These are phyloP conservation scores for Yueomyces sp. DNA, from an alignment of 805 yeast species.

Conservation along the genomic window DNA sequence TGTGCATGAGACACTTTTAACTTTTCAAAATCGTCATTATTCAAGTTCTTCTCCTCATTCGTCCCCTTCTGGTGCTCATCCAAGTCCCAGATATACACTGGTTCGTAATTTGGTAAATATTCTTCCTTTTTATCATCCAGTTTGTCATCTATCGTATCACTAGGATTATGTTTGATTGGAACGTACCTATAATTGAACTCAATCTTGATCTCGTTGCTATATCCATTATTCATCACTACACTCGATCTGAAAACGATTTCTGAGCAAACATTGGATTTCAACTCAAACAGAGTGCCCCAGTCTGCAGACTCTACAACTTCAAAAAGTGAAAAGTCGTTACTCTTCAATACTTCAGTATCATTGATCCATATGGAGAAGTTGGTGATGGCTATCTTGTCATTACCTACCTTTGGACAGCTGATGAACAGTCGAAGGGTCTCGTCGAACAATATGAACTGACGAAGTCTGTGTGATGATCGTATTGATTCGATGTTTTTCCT, in stretches of 20 bases:
- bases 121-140: background rate
- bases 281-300: slow-evolving; percentile 4
- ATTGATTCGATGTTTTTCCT: slow-evolving; percentile 2
- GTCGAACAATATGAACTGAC: slow-evolving; percentile 20
- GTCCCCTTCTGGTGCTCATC: background rate
- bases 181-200: slow-evolving; percentile 3
- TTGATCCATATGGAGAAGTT: slow-evolving; percentile 16
- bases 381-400: slow-evolving; percentile 1
- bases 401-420: background rate
- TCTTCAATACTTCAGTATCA: slow-evolving; percentile 14
- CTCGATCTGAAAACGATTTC: slow-evolving; percentile 16
- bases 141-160: background rate
- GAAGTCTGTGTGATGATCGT: slow-evolving; percentile 6
- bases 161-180: background rate
- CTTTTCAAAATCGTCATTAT: background rate
- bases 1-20: background rate
- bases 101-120: slow-evolving; percentile 14
- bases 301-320: slow-evolving; percentile 1
- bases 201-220: slow-evolving; percentile 15
- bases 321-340: slow-evolving; percentile 2
- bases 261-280: slow-evolving; percentile 9
- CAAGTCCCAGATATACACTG: slow-evolving; percentile 9
- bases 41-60: background rate
- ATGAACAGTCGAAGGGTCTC: slow-evolving; percentile 13
- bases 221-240: slow-evolving; percentile 23